Base-by-base conservation (phyloP, 768 basidiomycete species). In the Suillus variegatus region DNA sequence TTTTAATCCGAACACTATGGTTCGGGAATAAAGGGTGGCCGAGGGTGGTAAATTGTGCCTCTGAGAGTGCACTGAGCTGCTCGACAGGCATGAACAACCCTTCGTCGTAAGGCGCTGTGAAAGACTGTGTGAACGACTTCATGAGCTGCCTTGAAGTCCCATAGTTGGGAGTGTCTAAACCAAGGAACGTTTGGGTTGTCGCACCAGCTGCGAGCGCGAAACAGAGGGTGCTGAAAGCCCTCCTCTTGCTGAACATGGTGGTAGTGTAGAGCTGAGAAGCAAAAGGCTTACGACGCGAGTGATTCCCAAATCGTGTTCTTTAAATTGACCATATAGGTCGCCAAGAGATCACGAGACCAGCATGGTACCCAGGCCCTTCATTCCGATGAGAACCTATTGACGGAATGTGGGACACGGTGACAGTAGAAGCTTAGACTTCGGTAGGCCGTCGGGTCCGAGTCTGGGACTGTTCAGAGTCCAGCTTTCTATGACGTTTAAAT, bases 21-120 rank as follows among this genome's bases (percentile, higher is more conserved):
- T 73, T 71, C 2, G 84, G 84, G 64, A 84, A 85, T 41, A 71
- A 68, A 2, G 82, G 82, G 57, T 86, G 83, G 20, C 68, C 64
- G 41, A 86, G 64, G 6, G 74, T 74, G 4, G 79, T 79, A 70
- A 81, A 85, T 22, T 67, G 65, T 4, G 73, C 66, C 28, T 69
- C 70, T 6, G 77, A 76, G 20, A 77, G 70, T 16, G 62, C 40
- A 25, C 65, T 61, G n/a, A 79, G 64, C 25, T 77, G 69, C 55
- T 75, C 81, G 1, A 76, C 40, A 2, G 80, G 78, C 0, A 71
- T 73, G 67, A 81, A 79, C 36, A 77, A 51, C 32, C 76, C 78
- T 13, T 75, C 69, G 41, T 76, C 73, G 52, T 70, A 75, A 22
- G 71, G 8, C 16, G 47, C 67, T 12, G 66, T 44, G 10, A 69